phyloP scores from a whole-genome alignment of 2,329 filamentous ascomycete species.

The Trichoderma gracile region DNA sequence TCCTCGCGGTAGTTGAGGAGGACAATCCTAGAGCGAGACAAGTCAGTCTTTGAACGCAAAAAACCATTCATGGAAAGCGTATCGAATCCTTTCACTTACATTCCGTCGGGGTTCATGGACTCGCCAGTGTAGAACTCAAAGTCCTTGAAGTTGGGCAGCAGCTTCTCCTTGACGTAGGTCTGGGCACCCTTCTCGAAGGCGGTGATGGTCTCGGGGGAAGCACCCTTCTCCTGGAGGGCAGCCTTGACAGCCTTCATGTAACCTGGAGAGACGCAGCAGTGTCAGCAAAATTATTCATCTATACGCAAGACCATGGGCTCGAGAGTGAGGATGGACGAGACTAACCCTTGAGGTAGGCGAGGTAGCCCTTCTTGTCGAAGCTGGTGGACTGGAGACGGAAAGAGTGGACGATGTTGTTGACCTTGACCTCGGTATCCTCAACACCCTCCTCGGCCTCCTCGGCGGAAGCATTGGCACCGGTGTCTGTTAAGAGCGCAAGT shows the following conservation, averaged over 20 bases:
- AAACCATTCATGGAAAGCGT: neutral
- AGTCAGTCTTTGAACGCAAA: neutral
- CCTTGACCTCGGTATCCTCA: conserved; percentile 69
- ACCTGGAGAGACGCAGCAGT: conserved; percentile 45
- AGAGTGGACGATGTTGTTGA: conserved; percentile 91
- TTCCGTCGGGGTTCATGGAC: conserved; percentile 89
- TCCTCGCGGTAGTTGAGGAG: conserved; percentile 98
- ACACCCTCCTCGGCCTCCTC: conserved; percentile 78
- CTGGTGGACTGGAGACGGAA: conserved; percentile 80
- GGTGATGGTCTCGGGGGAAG: conserved; percentile 66
- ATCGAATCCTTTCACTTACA: conserved; percentile 58
- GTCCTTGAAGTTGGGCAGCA: conserved; percentile 87
- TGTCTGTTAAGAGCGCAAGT: conserved; percentile 55
- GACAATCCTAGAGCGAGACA: conserved; percentile 61
- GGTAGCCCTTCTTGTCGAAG: conserved; percentile 88
- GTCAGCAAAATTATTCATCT: neutral
- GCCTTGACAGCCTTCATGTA: conserved; percentile 92
- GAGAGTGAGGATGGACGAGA: neutral
- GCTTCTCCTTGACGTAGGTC: conserved; percentile 76
- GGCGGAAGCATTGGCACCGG: conserved; percentile 93
- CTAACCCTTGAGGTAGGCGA: conserved; percentile 80
- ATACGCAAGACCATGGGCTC: too few relatives aligned
- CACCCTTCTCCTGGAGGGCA: conserved; percentile 62
- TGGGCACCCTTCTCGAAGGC: conserved; percentile 77
- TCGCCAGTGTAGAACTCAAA: conserved; percentile 93